These are phyloP conservation scores for Talaromyces sp. DNA, from an alignment of 2,329 filamentous ascomycete genomes.

Conservation along the genomic window DNA sequence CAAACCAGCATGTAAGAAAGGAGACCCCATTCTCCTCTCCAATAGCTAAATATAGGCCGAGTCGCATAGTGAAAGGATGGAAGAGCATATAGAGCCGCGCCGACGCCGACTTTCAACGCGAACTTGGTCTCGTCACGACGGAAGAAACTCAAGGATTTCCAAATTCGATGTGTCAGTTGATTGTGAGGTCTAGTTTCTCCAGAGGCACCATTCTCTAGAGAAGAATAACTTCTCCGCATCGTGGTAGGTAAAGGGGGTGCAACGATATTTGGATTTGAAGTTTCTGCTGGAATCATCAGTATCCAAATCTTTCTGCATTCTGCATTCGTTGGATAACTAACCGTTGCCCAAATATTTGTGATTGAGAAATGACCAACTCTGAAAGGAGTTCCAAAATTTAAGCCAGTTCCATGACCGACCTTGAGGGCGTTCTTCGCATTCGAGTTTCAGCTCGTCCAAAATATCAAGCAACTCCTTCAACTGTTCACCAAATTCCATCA, in stretches of 20 bases:
- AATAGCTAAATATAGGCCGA: constrained; percentile 73
- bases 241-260: constrained; percentile 12
- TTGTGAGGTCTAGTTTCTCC: constrained; percentile 16
- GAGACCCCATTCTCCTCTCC: constrained; percentile 95
- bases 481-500: constrained; percentile 87
- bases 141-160: constrained; percentile 52
- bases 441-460: constrained; percentile 73
- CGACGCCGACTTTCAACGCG: constrained; percentile 87
- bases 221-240: constrained; percentile 2
- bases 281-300: neutral
- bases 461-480: constrained; percentile 77
- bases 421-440: constrained; percentile 56
- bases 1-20: constrained; percentile 97
- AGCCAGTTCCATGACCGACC: constrained; percentile 79
- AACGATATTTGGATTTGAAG: neutral
- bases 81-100: constrained; percentile 81
- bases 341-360: neutral
- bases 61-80: constrained; percentile 79
- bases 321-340: neutral
- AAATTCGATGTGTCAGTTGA: constrained; percentile 45
- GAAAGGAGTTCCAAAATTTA: constrained; percentile 60
- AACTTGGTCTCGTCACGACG: constrained; percentile 66
- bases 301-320: neutral
- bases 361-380: neutral
- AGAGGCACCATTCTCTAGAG: constrained; percentile 4